Percentiles rank a stretch among this genome's conserved stretches.
phyloP scores from a whole-genome alignment of 192 early-diverging fungal genomes.

The Entophlyctis luteolus region DNA sequence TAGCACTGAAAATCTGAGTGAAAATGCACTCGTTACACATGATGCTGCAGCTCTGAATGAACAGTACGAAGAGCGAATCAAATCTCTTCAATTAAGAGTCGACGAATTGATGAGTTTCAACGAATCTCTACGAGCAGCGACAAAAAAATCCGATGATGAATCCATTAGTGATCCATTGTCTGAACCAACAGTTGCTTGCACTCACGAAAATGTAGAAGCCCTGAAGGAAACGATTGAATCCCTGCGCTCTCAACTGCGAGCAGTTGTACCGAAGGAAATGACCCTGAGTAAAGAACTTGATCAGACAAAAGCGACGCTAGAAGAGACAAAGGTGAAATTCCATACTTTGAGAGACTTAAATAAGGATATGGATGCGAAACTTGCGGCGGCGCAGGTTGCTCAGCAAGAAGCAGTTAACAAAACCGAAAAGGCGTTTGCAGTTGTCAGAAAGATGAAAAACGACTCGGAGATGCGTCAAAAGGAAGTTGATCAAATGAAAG shows the following conservation, averaged over 20 bases:
- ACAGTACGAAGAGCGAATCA: not conserved
- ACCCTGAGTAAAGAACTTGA: conserved; percentile 1
- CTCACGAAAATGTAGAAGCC: not conserved
- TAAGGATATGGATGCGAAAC: conserved; percentile 1
- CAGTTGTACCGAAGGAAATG: not conserved
- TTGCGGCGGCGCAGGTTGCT: not conserved
- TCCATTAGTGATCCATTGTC: not conserved
- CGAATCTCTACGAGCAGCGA: not conserved
- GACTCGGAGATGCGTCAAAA: not conserved
- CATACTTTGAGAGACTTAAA: conserved; percentile 6
- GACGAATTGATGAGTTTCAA: not conserved
- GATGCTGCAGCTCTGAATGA: no score
- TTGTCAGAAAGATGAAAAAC: conserved; percentile 6
- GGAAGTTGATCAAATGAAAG: not conserved
- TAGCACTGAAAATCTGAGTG: no score
- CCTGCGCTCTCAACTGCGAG: not conserved
- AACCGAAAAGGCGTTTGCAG: conserved; percentile 20
- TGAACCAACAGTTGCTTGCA: not conserved
- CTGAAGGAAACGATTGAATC: not conserved
- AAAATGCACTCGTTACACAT: no score
- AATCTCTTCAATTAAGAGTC: not conserved
- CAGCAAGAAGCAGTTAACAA: conserved; percentile 14
- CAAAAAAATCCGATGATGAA: not conserved
- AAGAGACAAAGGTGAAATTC: not conserved
- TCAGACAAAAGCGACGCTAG: not conserved